phyloP scores from a whole-genome alignment of 2,329 filamentous ascomycete genomes.

The Lojkania enalia region DNA sequence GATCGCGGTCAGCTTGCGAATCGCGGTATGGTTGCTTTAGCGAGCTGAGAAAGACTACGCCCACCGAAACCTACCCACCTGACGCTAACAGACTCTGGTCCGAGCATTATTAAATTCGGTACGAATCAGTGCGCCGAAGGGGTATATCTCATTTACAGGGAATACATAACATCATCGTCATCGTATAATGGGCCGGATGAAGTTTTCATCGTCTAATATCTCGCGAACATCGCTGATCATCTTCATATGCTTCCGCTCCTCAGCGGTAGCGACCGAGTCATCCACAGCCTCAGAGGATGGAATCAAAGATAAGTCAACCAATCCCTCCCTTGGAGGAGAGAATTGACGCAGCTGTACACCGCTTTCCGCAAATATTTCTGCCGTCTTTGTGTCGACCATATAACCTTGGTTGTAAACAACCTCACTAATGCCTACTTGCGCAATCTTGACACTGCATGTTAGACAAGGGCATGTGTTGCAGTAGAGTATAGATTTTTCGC shows the following conservation, averaged over 20 bases:
- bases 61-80: no score
- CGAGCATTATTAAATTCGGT: no score
- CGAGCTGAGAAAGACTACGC: no score
- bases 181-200: constrained; percentile 20
- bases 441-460: constrained; percentile 98
- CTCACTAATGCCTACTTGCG: constrained; percentile 92
- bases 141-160: no score
- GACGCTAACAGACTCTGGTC: no score
- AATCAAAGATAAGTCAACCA: constrained; percentile 35
- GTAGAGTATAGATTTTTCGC: constrained; percentile 81
- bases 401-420: constrained; percentile 94
- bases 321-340: constrained; percentile 57
- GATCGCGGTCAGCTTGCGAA: no score
- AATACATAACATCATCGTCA: no score
- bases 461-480: constrained; percentile 96
- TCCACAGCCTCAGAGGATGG: neutral
- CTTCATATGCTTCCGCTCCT: neutral
- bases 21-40: no score
- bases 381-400: constrained; percentile 84
- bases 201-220: constrained; percentile 26
- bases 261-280: neutral
- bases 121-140: neutral
- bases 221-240: constrained; percentile 24
- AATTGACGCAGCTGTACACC: constrained; percentile 88
- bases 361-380: constrained; percentile 78